These are phyloP conservation scores for Tremella fuciformis DNA, from an alignment of 768 basidiomycete species.

Conservation along the genomic window DNA sequence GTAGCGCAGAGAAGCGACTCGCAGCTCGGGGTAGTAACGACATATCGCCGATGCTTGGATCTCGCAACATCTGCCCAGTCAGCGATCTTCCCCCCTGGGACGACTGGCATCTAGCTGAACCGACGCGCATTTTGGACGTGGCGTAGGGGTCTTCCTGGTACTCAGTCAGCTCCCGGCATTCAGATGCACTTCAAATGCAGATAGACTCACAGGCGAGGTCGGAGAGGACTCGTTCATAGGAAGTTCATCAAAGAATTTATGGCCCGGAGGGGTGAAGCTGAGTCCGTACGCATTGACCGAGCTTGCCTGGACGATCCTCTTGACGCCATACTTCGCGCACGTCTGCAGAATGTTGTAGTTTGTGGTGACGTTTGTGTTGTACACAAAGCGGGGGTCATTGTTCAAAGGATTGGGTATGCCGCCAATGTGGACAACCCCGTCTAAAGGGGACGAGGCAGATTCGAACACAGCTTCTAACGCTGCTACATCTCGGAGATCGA, in stretches of 20 bases:
- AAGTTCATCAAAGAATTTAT: slow-evolving; percentile 29
- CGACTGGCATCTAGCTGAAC: no score
- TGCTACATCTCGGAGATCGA: slow-evolving; percentile 16
- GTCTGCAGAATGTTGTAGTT: slow-evolving; percentile 45
- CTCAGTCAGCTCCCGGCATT: no score
- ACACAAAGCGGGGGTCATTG: slow-evolving; percentile 23
- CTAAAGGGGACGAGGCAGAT: slow-evolving; percentile 4
- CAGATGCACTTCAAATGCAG: no score
- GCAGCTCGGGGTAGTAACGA: no score
- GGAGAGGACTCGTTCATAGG: slow-evolving; percentile 36
- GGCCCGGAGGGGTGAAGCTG: slow-evolving; percentile 25
- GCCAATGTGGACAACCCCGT: slow-evolving; percentile 43
- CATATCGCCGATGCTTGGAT: no score
- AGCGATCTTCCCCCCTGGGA: no score
- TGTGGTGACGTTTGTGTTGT: slow-evolving; percentile 40
- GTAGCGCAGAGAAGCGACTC: no score
- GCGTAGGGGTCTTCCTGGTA: no score
- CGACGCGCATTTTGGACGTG: no score
- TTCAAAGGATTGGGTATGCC: slow-evolving; percentile 35
- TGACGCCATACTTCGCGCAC: slow-evolving; percentile 31
- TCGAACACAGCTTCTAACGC: slow-evolving; percentile 20
- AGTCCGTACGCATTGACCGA: slow-evolving; percentile 45
- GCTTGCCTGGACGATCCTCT: slow-evolving; percentile 44
- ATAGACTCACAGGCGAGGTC: slow-evolving; percentile 23
- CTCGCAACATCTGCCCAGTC: no score